These are phyloP conservation scores for Boletus eberwhitei DNA, from an alignment of 768 basidiomycete species.

Conservation along the genomic window DNA sequence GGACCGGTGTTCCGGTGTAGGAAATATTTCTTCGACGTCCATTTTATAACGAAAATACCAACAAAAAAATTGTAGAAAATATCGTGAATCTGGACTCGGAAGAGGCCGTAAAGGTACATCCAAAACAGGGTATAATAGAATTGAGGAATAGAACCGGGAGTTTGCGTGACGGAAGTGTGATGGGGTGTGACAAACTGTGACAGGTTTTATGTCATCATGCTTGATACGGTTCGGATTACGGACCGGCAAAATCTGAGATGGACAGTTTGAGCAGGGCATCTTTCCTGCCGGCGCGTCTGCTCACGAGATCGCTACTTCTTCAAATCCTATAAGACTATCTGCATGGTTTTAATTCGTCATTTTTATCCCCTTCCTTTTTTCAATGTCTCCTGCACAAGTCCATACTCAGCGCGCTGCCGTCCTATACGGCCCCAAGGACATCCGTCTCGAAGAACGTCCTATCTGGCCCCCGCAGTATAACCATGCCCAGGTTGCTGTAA, in stretches of 20 bases:
- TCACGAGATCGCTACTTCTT: slow-evolving; percentile 35
- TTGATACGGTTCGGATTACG: slow-evolving; percentile 29
- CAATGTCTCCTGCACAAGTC: slow-evolving; percentile 48
- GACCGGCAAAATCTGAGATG: slow-evolving; percentile 28
- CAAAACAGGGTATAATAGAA: slow-evolving; percentile 25
- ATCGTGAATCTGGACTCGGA: slow-evolving; percentile 11
- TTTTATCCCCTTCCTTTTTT: slow-evolving; percentile 18
- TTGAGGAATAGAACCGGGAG: slow-evolving; percentile 24
- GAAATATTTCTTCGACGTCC: slow-evolving; percentile 1
- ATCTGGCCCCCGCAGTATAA: slow-evolving; percentile 68
- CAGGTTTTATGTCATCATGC: slow-evolving; percentile 29
- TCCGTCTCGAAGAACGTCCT: slow-evolving; percentile 72
- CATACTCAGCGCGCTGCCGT: slow-evolving; percentile 69
- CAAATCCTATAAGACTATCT: slow-evolving; percentile 33
- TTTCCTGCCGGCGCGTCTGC: slow-evolving; percentile 28
- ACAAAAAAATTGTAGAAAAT: slow-evolving; percentile 8
- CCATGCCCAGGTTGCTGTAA: slow-evolving; percentile 77
- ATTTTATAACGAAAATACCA: slow-evolving; percentile 6
- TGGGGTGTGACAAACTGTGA: slow-evolving; percentile 19
- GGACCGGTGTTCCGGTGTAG: slow-evolving; percentile 27
- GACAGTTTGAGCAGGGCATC: slow-evolving; percentile 20
- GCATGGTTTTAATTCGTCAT: slow-evolving; percentile 24
- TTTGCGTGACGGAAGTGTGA: slow-evolving; percentile 21
- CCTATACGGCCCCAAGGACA: slow-evolving; percentile 79
- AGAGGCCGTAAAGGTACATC: slow-evolving; percentile 11